Percentiles rank a stretch among this genome's conserved stretches.
Conservation (phyloP, 306 rosid genomes). For the Astragalus glycyphyllos region DNA sequence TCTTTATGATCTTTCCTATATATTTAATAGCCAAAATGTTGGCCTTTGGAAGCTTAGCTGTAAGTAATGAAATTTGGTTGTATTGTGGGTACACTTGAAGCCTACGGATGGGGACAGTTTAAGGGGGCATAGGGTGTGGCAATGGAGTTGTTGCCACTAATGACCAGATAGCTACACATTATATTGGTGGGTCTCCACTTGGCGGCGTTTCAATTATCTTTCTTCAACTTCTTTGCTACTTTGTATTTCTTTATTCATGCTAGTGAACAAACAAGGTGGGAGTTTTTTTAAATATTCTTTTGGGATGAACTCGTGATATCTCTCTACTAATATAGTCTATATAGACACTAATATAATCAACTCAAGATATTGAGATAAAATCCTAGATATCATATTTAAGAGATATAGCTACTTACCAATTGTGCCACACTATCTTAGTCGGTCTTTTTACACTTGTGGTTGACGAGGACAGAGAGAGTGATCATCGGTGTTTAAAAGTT, state of each 20-base stretch:
- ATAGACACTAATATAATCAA: no score
- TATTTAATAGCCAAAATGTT: slow-evolving; percentile 6
- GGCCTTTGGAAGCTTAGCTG: slow-evolving; percentile 35
- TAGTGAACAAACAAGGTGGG: neutral
- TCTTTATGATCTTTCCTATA: slow-evolving; percentile 1
- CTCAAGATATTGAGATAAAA: no score
- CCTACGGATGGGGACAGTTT: slow-evolving; percentile 7
- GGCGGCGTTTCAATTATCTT: slow-evolving; percentile 44
- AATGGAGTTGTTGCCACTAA: slow-evolving; percentile 52
- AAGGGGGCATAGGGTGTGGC: slow-evolving; percentile 38
- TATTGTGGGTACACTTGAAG: neutral
- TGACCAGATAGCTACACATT: slow-evolving; percentile 3
- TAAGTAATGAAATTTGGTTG: slow-evolving; percentile 34
- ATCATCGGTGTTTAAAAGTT: no score
- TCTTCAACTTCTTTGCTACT: neutral
- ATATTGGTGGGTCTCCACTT: slow-evolving; percentile 48
- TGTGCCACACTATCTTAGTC: no score
- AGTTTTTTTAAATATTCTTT: no score
- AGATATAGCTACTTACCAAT: no score
- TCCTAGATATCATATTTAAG: no score
- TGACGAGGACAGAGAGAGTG: no score
- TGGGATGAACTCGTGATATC: no score
- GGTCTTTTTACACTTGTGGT: no score
- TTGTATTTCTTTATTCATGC: neutral
- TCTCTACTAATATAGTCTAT: no score